These are phyloP conservation scores for Trichoderma lentiforme DNA, from an alignment of 2,329 filamentous ascomycete genomes.

Conservation along the genomic window DNA sequence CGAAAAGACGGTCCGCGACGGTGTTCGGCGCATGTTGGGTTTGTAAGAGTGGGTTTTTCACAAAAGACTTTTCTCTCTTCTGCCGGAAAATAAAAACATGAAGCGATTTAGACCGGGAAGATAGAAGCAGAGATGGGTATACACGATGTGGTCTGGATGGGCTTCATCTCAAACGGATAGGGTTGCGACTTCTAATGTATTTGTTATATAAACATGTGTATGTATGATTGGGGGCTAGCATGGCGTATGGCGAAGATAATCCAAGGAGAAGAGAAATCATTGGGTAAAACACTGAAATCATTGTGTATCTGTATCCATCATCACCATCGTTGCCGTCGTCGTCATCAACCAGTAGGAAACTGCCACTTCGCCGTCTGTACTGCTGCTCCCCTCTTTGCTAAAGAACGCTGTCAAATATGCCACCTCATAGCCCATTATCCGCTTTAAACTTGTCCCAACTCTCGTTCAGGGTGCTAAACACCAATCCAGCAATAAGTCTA, in stretches of 20 bases:
- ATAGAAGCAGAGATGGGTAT: neutral
- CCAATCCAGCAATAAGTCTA: slow-evolving; percentile 60
- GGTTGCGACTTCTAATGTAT: neutral
- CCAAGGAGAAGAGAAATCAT: neutral
- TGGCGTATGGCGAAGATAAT: slow-evolving; percentile 15
- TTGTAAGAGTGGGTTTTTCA: slow-evolving; percentile 43
- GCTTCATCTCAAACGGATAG: neutral
- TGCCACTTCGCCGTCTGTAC: neutral
- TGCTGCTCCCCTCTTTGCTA: neutral
- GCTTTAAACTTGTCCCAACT: slow-evolving; percentile 71
- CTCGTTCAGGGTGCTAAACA: slow-evolving; percentile 68
- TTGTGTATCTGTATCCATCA: neutral
- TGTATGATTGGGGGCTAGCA: slow-evolving; percentile 16
- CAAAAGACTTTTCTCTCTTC: neutral
- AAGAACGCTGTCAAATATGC: neutral
- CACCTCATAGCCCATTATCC: slow-evolving; percentile 59
- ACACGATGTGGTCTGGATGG: neutral
- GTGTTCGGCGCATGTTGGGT: slow-evolving; percentile 75
- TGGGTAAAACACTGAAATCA: neutral
- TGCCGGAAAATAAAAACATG: neutral
- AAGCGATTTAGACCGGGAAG: too few species aligned
- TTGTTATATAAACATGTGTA: neutral
- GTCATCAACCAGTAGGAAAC: neutral
- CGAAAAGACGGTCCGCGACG: slow-evolving; percentile 78
- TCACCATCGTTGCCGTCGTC: slow-evolving; percentile 4